Base-by-base conservation (phyloP, 2,329 filamentous ascomycete genomes). In the Nigrograna mackinnonii region DNA sequence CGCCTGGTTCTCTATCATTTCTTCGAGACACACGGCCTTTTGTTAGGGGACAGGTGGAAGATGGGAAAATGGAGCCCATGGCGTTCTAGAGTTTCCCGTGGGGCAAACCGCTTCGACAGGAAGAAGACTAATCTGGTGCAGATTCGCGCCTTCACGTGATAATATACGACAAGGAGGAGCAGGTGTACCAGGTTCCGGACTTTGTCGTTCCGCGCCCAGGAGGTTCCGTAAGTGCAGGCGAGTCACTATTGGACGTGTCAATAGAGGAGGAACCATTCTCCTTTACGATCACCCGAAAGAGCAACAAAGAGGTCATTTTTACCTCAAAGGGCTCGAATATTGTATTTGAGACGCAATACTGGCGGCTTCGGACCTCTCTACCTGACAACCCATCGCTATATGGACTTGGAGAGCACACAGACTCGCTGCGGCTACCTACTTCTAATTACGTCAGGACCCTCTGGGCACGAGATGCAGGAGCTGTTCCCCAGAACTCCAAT, bases 281-380 rank as follows among this genome's bases (percentile, higher is more conserved):
- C 11, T 91, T 90, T 67, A 77, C 74, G 0, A 75, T 91, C 6
- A 74, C 70, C 22, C 78, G 82, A 16, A 78, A 76, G 51, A 75
- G 71, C 43, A 84, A 74, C 4, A 74, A 69, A 19, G 78, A 84
- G 46, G 73, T 79, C 7, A 68, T 89, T 9, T 89, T 89, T 64
- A 84, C 90, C 55, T 87, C 86, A 0, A 83, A 83, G 2, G 85
- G 79, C 1, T 80, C 82, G 3, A 73, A 75, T 7, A 72, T 92
- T 4, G 72, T 92, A 22, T 94, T 91, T 52, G 85, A 92, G 67
- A 80, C 80, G 2, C 87, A 92, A 64, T 92, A 89, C 54, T 67
- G 91, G 31, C 80, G 84, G 14, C 72, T 92, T 44, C 77, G 85
- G 37, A 91, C 88, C 1, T 79, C 76, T 40, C 74, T 92, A 11